Evolutionary conservation across 2,329 filamentous ascomycete species (phyloP).

Genomic region (Pestalotiopsis fici): DNA sequence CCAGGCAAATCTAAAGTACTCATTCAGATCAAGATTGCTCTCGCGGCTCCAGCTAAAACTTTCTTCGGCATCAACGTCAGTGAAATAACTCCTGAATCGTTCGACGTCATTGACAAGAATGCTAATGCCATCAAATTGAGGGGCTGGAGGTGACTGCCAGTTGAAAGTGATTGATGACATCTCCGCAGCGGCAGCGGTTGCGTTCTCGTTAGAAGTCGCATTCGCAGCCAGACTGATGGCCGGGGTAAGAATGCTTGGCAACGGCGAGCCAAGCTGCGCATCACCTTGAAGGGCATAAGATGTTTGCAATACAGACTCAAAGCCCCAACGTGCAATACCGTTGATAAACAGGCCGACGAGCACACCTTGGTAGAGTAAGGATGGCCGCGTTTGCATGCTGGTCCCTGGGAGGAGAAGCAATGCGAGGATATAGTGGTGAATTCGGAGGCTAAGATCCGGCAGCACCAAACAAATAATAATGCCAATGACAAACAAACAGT

Average conservation of each 20-base stretch:
- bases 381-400: conserved; percentile 81
- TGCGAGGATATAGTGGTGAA: conserved; percentile 93
- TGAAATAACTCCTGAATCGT: conserved; percentile 72
- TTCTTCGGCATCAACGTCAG: conserved; percentile 47
- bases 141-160: conserved; percentile 48
- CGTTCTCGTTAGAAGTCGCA: background rate
- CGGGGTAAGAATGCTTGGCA: conserved; percentile 55
- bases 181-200: conserved; percentile 13
- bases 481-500: conserved; percentile 65
- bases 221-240: conserved; percentile 43
- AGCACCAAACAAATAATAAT: conserved; percentile 72
- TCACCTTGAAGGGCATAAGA: conserved; percentile 71
- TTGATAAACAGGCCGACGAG: conserved; percentile 92
- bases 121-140: conserved; percentile 72
- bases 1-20: conserved; percentile 79
- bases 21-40: conserved; percentile 46
- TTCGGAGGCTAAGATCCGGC: conserved; percentile 75
- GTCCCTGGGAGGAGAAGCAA: conserved; percentile 87
- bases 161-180: conserved; percentile 67
- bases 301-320: conserved; percentile 85
- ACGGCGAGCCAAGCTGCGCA: conserved; percentile 60
- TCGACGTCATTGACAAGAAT: conserved; percentile 87
- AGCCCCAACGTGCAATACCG: conserved; percentile 91
- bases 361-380: conserved; percentile 85
- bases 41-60: conserved; percentile 62